These are phyloP conservation scores for Candida schatavii DNA, from an alignment of 805 yeast species.

Conservation along the genomic window DNA sequence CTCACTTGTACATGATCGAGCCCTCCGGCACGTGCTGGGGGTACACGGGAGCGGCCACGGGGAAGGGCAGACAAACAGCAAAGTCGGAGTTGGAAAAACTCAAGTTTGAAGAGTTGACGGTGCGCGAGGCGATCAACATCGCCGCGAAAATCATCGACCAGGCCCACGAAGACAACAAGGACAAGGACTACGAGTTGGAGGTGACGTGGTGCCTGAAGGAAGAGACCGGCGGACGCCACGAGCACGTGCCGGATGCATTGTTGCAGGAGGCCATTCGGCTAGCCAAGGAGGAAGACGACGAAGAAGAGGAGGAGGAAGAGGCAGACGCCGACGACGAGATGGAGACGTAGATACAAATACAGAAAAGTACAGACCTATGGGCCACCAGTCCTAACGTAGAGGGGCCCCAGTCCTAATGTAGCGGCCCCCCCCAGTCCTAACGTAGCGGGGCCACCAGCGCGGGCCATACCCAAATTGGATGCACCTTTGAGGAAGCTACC, in stretches of 20 bases:
- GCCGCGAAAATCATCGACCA: slow-evolving; percentile 91
- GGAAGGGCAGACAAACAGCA: slow-evolving; percentile 98
- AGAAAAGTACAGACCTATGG: no score
- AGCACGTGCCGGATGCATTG: slow-evolving; percentile 74
- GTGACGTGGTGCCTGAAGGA: slow-evolving; percentile 74
- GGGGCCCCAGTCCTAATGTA: no score
- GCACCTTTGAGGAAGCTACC: no score
- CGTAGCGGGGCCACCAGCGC: no score
- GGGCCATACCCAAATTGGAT: no score
- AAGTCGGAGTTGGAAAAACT: slow-evolving; percentile 93
- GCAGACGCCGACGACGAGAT: slow-evolving; percentile 32
- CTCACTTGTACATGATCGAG: slow-evolving; percentile 93
- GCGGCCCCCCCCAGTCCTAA: no score
- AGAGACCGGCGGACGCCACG: slow-evolving; percentile 79
- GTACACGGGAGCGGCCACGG: slow-evolving; percentile 94
- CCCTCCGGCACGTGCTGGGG: slow-evolving; percentile 99
- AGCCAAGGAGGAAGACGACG: slow-evolving; percentile 82
- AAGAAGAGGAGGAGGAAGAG: slow-evolving; percentile 64
- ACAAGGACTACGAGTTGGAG: slow-evolving; percentile 94
- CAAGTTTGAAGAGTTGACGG: slow-evolving; percentile 64
- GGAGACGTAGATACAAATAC: no score
- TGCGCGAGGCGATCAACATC: slow-evolving; percentile 81
- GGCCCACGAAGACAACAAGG: slow-evolving; percentile 97
- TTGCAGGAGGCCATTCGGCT: slow-evolving; percentile 77
- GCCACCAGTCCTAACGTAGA: no score